Conservation (phyloP, 768 basidiomycete species). For the Tricholoma furcatifolium region DNA sequence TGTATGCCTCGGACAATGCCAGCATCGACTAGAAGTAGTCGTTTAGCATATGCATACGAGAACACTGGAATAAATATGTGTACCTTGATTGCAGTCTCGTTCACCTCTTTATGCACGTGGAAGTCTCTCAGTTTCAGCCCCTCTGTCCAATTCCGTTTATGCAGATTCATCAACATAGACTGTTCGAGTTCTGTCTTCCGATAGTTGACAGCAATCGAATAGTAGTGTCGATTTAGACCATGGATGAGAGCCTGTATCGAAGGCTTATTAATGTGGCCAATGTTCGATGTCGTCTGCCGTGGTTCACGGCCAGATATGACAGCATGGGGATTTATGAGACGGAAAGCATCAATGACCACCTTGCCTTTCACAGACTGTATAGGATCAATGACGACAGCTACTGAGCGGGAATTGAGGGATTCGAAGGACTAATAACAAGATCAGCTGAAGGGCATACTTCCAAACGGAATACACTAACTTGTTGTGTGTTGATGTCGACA, state of each 20-base stretch:
- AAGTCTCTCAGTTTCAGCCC: conserved; percentile 92
- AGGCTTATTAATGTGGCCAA: conserved; percentile 99
- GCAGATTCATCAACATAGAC: conserved; percentile 97
- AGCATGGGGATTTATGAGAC: conserved; percentile 89
- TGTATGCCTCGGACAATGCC: conserved; percentile 87
- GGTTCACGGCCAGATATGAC: conserved; percentile 93
- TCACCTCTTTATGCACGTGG: conserved; percentile 79
- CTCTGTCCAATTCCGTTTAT: conserved; percentile 99
- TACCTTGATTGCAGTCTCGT: conserved; percentile 96
- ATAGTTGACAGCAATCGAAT: conserved; percentile 96
- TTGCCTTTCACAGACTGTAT: conserved; percentile 99
- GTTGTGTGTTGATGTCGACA: conserved; percentile 99
- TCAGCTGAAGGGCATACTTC: conserved; percentile 9
- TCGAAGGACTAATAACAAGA: conserved; percentile 79
- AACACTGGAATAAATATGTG: conserved; percentile 20
- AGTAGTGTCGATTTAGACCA: conserved; percentile 96
- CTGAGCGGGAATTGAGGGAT: conserved; percentile 87
- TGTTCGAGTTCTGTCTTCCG: conserved; percentile 98
- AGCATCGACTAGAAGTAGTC: conserved; percentile 76
- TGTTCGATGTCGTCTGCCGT: conserved; percentile 96
- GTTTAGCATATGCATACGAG: conserved; percentile 5
- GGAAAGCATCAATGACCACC: conserved; percentile 98
- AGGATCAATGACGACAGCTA: conserved; percentile 97
- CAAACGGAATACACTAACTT: conserved; percentile 46
- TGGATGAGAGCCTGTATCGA: conserved; percentile 98